Conservation (phyloP, 805 yeast genomes). For the Candida stauntonica region DNA sequence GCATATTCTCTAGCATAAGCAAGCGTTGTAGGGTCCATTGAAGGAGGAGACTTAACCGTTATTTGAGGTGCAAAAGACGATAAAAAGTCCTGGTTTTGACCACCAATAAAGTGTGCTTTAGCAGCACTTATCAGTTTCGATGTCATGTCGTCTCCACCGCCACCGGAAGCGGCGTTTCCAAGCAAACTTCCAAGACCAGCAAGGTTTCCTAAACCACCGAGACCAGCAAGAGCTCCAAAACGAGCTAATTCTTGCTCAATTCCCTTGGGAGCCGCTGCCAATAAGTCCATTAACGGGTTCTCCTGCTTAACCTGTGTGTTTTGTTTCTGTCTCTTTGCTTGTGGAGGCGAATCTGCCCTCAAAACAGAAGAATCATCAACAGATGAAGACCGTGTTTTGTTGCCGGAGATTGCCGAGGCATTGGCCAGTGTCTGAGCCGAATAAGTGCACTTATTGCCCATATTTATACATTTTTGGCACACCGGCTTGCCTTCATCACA, state of each 20-base stretch:
- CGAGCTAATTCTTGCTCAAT: constrained; percentile 6
- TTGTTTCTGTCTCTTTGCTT: background rate
- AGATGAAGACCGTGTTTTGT: too few relatives aligned
- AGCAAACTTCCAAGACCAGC: background rate
- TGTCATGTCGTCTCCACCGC: constrained; percentile 1
- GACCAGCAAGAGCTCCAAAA: background rate
- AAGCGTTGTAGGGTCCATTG: constrained; percentile 5
- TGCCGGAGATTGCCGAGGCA: too few relatives aligned
- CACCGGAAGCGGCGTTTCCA: too few relatives aligned
- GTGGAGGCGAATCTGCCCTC: too few relatives aligned
- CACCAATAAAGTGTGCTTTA: constrained; percentile 9
- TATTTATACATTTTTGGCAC: constrained; percentile 74
- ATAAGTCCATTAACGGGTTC: constrained; percentile 2
- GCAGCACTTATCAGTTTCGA: constrained; percentile 8
- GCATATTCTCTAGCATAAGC: background rate
- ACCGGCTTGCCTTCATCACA: constrained; percentile 85
- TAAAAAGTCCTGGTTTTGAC: too few relatives aligned
- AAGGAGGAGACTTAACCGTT: constrained; percentile 13
- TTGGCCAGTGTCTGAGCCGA: constrained; percentile 20
- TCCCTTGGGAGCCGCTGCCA: constrained; percentile 6
- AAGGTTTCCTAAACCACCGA: background rate
- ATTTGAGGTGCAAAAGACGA: constrained; percentile 9
- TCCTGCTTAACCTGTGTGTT: background rate
- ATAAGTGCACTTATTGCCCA: constrained; percentile 76
- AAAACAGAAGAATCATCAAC: too few relatives aligned